Evolutionary conservation across 306 rosid species (phyloP).

Genomic region (Ormosia semicastrata): DNA sequence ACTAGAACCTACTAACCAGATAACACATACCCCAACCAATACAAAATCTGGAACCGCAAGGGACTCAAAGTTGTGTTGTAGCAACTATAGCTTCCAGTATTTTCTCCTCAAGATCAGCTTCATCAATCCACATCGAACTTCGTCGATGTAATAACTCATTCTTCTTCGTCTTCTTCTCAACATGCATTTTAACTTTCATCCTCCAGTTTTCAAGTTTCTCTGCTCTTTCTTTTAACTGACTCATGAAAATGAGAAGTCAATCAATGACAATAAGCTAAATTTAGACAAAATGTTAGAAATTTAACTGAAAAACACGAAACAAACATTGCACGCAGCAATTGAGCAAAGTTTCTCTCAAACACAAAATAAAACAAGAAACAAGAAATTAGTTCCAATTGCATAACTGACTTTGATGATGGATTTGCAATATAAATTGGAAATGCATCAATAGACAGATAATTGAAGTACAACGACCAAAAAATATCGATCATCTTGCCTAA

Average conservation of each 20-base stretch:
- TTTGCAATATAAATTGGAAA: neutral
- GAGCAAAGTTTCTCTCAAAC: neutral
- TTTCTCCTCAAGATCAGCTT: constrained; percentile 48
- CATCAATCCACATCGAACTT: constrained; percentile 76
- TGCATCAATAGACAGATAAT: neutral
- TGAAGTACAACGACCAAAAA: neutral
- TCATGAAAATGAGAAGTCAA: neutral
- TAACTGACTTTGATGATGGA: neutral
- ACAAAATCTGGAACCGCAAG: constrained; percentile 14
- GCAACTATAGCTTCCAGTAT: constrained; percentile 30
- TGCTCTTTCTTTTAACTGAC: constrained; percentile 76
- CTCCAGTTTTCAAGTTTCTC: constrained; percentile 83
- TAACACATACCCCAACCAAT: neutral
- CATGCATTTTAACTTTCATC: constrained; percentile 47
- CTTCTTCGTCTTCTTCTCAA: constrained; percentile 59
- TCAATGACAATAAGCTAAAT: neutral
- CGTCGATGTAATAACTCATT: constrained; percentile 48
- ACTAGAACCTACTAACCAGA: constrained; percentile 13
- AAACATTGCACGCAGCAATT: too few relatives aligned
- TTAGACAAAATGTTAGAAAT: neutral
- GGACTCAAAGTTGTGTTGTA: constrained; percentile 35
- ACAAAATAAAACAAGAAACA: neutral
- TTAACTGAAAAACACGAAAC: too few relatives aligned
- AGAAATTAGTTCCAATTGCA: neutral
- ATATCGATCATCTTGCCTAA: neutral